Conservation (phyloP, 2,329 filamentous ascomycete species). For the Trichoderma simmonsii region DNA sequence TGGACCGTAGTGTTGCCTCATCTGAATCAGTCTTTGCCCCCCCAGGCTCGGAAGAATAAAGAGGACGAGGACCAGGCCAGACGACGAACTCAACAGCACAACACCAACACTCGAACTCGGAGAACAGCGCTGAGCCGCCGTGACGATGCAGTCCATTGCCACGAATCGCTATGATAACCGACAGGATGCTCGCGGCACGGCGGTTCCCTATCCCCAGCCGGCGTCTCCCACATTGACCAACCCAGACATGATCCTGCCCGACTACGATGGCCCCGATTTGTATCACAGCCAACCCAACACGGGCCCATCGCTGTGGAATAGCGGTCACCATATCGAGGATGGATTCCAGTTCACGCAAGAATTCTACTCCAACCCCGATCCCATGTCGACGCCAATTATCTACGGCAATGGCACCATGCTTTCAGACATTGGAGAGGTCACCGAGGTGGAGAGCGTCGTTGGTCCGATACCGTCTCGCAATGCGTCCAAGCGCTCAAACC, state of each 20-base stretch:
- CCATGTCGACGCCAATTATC: slow-evolving; percentile 60
- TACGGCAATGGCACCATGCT: slow-evolving; percentile 69
- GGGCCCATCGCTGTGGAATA: slow-evolving; percentile 52
- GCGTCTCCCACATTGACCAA: slow-evolving; percentile 86
- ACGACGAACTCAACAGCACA: neutral
- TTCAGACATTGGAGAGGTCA: slow-evolving; percentile 61
- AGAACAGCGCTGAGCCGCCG: slow-evolving; percentile 20
- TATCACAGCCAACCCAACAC: slow-evolving; percentile 51
- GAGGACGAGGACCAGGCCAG: neutral
- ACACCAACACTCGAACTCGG: neutral
- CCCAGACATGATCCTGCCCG: slow-evolving; percentile 89
- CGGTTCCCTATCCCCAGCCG: slow-evolving; percentile 48
- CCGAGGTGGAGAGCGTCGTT: slow-evolving; percentile 50
- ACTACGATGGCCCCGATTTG: slow-evolving; percentile 59
- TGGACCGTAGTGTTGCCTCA: neutral
- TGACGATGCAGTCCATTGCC: slow-evolving; percentile 32
- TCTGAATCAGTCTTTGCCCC: neutral
- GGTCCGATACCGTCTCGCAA: slow-evolving; percentile 42
- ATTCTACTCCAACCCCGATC: slow-evolving; percentile 41
- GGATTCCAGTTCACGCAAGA: slow-evolving; percentile 44
- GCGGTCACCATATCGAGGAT: slow-evolving; percentile 36
- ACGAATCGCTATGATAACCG: slow-evolving; percentile 29
- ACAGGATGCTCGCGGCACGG: slow-evolving; percentile 29
- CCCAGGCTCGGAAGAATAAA: neutral
- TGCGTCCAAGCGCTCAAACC: slow-evolving; percentile 34